Base-by-base conservation (phyloP, 768 basidiomycete species). In the Lentinula raphanica region DNA sequence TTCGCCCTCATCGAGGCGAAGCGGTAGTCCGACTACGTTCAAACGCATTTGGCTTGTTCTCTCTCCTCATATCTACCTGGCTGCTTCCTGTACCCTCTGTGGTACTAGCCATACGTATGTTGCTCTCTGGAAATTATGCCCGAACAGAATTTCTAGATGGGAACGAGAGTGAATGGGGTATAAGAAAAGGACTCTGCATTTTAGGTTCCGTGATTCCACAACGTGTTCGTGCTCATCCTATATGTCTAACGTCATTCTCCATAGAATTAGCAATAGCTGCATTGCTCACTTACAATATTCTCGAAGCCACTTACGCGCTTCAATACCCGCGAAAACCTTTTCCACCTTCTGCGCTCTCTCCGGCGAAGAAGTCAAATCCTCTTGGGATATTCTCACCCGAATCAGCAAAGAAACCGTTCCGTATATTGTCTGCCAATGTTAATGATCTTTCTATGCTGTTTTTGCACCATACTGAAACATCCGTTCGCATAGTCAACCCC, bases 251-350 rank as follows among this genome's bases (percentile, higher is more conserved):
- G 2, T 21, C 15, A 6, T 23, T 15, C 15, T 32, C n/a, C 13
- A 27, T 45, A 56, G 54, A 56, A 25, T 25, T 56, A 8, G 8
- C 40, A 42, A 31, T 56, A 3, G 44, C 36, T 29, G 40, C 28
- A 15, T 21, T 56, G 12, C 44, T 56, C 9, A 13, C 40, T 11
- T 42, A 42, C 31, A 56, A 56, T 28, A 11, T 56, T 8, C 27
- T 56, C n/a, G 40, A 44, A 44, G 54, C 54, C 13, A 19, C 45
- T 17, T 56, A 56, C 44, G 54, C 54, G 54, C 29, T 56, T n/a
- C 25, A 45, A 35, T 56, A 56, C 27, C 54, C 54, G 5, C 19
- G 40, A 31, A 44, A 42, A 45, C 38, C 54, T 3, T 17, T 54
- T 31, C 29, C 39, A 12, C 38, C 53, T 54, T 28, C 53, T 15